Evolutionary conservation across 495 filamentous ascomycete species (phyloP).

Genomic region (Talaromyces proteolyticus): DNA sequence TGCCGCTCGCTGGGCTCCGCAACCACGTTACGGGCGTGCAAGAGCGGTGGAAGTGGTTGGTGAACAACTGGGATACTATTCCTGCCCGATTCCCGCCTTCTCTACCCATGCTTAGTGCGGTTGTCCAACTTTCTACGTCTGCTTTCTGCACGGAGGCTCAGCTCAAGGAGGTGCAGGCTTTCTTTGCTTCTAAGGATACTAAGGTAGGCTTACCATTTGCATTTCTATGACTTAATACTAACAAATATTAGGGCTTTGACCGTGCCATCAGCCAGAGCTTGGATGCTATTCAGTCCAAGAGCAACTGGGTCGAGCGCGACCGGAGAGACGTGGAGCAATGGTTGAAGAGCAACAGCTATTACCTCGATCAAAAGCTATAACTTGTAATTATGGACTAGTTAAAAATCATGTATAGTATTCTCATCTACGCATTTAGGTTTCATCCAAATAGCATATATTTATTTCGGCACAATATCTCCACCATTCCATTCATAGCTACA

Average conservation of each 20-base stretch:
- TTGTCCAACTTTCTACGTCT: slow-evolving; percentile 78
- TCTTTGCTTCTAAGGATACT: slow-evolving; percentile 76
- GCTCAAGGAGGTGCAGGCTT: slow-evolving; percentile 65
- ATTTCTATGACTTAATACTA: background rate
- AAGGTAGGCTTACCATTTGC: slow-evolving; percentile 45
- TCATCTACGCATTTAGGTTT: no score
- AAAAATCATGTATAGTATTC: background rate
- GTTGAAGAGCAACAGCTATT: slow-evolving; percentile 49
- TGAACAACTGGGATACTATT: slow-evolving; percentile 77
- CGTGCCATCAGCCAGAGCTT: slow-evolving; percentile 55
- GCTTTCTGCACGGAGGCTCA: slow-evolving; percentile 75
- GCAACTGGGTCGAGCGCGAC: slow-evolving; percentile 58
- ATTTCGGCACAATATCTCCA: no score
- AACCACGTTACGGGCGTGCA: slow-evolving; percentile 72
- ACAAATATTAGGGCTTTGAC: slow-evolving; percentile 42
- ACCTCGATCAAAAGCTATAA: slow-evolving; percentile 33
- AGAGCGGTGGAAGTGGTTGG: slow-evolving; percentile 78
- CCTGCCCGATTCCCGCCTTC: slow-evolving; percentile 72
- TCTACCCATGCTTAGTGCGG: slow-evolving; percentile 74
- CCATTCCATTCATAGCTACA: no score
- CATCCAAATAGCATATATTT: no score
- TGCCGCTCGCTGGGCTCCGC: slow-evolving; percentile 73
- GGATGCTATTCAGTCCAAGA: slow-evolving; percentile 55
- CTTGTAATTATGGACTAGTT: background rate
- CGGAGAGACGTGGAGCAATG: slow-evolving; percentile 53